Base-by-base conservation (phyloP, 2,329 filamentous ascomycete species). In the Periconia sp. region DNA sequence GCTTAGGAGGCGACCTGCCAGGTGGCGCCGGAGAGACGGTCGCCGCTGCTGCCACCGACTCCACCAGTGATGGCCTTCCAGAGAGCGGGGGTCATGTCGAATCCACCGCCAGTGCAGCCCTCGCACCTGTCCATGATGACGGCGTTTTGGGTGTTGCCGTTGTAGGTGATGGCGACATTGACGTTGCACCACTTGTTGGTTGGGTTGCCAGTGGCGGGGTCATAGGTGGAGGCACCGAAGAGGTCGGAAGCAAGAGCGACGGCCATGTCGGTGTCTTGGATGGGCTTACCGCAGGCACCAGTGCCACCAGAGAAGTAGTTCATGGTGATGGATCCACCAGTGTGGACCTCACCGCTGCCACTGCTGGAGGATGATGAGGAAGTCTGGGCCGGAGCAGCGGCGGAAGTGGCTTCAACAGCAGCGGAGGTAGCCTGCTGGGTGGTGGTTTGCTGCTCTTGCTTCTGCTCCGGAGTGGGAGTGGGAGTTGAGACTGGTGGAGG, bases 141-240 rank as follows among this genome's bases (percentile, higher is more conserved):
- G 29, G 59, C 64, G 8, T 52, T 13, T 48, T 54, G 39, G 3
- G 46, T 50, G 33, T 61, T 59, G 57, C 63, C 65, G 23, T 60
- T 52, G 55, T 64, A 64, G 26, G 55, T 39, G 40, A 70, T 55
- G 36, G 49, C 40, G 50, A 70, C 60, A 47, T 58, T 56, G 60
- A 65, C 53, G 54, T 56, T 56, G 54, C 68, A 70, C 58, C 59
- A 63, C 18, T 54, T 52, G 56, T 68, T 68, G 54, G 54, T 65
- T 37, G 63, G 50, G 13, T 40, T 54, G 36, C 65, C 65, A 19
- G 64, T 68, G 54, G 51, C 50, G 38, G 40, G 8, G 31, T 68
- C 59, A 53, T 63, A 61, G 48, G 58, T 65, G 10, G 61, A 61
- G 10, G 36, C 48, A 30, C 63, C 65, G 55, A 57, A 66, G 36